These are phyloP conservation scores for Shiraia bambusicola DNA, from an alignment of 2,329 filamentous ascomycete species.

Conservation along the genomic window DNA sequence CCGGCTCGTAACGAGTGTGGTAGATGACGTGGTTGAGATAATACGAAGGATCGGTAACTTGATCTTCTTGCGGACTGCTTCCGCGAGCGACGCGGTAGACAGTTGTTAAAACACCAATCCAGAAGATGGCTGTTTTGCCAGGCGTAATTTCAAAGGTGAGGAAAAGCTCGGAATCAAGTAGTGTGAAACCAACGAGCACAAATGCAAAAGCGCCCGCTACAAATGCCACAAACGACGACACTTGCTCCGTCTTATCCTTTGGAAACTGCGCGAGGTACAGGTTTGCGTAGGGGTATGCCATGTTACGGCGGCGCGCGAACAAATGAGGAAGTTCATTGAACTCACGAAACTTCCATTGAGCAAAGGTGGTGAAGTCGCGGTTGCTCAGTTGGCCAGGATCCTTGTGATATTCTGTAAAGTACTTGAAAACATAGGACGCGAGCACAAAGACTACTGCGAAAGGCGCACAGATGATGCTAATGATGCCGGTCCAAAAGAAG, in stretches of 20 bases:
- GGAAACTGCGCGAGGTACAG: conserved; percentile 95
- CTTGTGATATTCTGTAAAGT: conserved; percentile 96
- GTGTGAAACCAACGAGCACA: conserved; percentile 77
- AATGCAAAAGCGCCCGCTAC: conserved; percentile 83
- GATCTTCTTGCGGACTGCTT: conserved; percentile 78
- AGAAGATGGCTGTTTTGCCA: conserved; percentile 87
- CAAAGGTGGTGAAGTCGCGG: conserved; percentile 86
- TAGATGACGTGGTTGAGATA: conserved; percentile 86
- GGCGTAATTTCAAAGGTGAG: conserved; percentile 88
- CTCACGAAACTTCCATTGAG: conserved; percentile 97
- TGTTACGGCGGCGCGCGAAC: conserved; percentile 84
- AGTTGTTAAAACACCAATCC: conserved; percentile 77
- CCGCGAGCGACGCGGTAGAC: conserved; percentile 83
- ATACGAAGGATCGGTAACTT: conserved; percentile 89
- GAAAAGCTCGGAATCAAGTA: conserved; percentile 90
- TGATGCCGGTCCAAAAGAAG: conserved; percentile 78
- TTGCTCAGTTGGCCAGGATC: conserved; percentile 86
- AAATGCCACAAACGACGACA: conserved; percentile 83
- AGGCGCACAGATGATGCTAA: conserved; percentile 84
- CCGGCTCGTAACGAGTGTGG: conserved; percentile 88
- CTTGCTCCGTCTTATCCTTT: conserved; percentile 86
- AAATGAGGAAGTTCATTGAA: conserved; percentile 96
- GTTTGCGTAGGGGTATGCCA: conserved; percentile 92
- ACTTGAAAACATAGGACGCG: conserved; percentile 88
- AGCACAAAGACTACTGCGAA: conserved; percentile 85